Evolutionary conservation across 2,329 filamentous ascomycete species (phyloP).

Genomic region (Tolypocladium ovalisporum): DNA sequence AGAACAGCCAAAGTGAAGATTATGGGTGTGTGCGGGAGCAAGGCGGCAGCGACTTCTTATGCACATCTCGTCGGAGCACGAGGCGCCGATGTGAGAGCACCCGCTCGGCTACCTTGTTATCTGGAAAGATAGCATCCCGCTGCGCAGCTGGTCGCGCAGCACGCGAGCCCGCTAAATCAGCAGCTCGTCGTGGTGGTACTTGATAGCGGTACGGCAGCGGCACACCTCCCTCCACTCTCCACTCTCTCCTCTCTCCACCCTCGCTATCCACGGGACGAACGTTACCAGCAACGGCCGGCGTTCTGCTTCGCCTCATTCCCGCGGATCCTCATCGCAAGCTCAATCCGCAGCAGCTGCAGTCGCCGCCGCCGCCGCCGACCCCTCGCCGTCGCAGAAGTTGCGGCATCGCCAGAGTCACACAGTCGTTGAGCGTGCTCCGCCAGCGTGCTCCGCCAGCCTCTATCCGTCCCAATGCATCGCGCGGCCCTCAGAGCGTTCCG

Average conservation of each 20-base stretch:
- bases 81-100: no score
- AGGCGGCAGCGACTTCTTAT: no score
- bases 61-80: neutral
- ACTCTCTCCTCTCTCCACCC: neutral
- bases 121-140: neutral
- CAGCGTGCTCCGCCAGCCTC: neutral
- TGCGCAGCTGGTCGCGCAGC: neutral
- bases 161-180: no score
- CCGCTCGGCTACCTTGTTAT: no score
- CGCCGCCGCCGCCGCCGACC: neutral
- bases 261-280: neutral
- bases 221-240: no score
- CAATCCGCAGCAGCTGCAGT: neutral
- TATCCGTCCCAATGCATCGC: slow-evolving; percentile 55
- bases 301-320: neutral
- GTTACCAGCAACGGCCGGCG: neutral
- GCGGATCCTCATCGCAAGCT: neutral
- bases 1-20: neutral
- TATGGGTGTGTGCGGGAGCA: no score
- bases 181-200: neutral
- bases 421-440: neutral
- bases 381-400: neutral
- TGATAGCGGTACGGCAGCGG: no score
- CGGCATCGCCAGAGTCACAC: neutral
- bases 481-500: slow-evolving; percentile 57